Evolutionary conservation across 2,329 filamentous ascomycete species (phyloP), one percentile per base, ranked within the genome.

Genomic region (Podosphaera fusca): DNA sequence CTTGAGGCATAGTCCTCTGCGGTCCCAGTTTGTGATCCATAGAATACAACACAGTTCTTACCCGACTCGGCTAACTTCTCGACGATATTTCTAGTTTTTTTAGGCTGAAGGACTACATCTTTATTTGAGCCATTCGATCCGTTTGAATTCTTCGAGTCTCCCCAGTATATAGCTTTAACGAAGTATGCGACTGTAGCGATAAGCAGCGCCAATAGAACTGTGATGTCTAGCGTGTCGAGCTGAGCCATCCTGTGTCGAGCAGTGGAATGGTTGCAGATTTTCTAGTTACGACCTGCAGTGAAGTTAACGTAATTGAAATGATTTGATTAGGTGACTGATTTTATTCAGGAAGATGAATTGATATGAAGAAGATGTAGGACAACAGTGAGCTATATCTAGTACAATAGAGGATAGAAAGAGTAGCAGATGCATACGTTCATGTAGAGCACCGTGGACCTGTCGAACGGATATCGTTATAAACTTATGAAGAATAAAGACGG

Each of bases 1-100:
- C 94, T 81, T 10, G 90, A 94, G 62, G 92, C 94, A 68, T 98
- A 98, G 70, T 98, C 92, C 73, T 98, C 94, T 55, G 92, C 92
- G 46, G 92, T 98, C 66, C 92, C 92, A 29, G 92, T 98, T 73
- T 98, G 92, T 36, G 92, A 98, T 63, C 92, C 92, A 69, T 95
- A 98, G 75, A 98, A 95, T 66, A 98, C 84, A 62, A 98, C 84
- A 70, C 90, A 95, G 74, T 98, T 96, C 75, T 96, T 98, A 70
- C 82, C 84, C 9, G 81, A 82, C 74, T 96, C 88, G 30, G 95
- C 86, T 82, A 98, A 85, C 74, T 94, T 94, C 76, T 96, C 86
- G 59, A 95, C 69, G 61, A 98, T 89, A 70, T 95, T 89, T 64
- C 92, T 78, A 59, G 89, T 90, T 74, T 88, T 89, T 64, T 83